Evolutionary conservation across 345 rosid species (phyloP), one percentile per base, ranked within the genome.

Genomic region (Pistacia integerrima): DNA sequence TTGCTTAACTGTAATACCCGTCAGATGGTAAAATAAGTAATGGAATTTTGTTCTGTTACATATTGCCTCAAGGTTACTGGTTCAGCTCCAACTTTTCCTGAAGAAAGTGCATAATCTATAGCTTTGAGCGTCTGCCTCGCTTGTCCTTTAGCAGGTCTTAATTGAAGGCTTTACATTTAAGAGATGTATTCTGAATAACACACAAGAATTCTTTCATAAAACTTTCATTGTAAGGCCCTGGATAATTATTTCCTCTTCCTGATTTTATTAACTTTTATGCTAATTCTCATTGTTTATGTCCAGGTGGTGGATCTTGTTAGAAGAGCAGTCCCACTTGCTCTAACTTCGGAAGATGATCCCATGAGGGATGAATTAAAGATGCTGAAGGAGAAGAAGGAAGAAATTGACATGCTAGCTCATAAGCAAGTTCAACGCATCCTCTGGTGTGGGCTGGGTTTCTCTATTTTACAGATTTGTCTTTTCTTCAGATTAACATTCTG

Each of bases 401-500:
- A 93, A 78, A 93, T 96, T 4, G 99, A 96, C 78, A 82, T 88
- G 41, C 76, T 76, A 72, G 99, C 99, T n/a, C 97, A 96, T 81
- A 86, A 81, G 84, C 97, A 96, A 83, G 99, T 96, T 64, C 88
- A 90, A 4, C 87, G 90, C 76, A 83, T 93, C 54, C 94, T 93
- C 12, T 93, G 93, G 93, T 14, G 66, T 16, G 99, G 98, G 66
- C 84, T 96, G 1, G 98, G 88, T 20, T 58, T 89, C 48, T 72
- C 93, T 3, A 74, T 92, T 69, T 46, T 85, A 18, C 98, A 91
- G 62, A 85, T 93, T 4, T 82, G 87, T 7, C 84, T 93, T n/a
- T 93, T 96, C 85, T 89, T 96, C 72, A 83, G 99, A 69, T 81
- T 96, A 55, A 96, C 99, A 8, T 96, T 96, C 78, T 96, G 99